Conservation (phyloP, 2,329 filamentous ascomycete species). For the Stachybotrys echinatus region DNA sequence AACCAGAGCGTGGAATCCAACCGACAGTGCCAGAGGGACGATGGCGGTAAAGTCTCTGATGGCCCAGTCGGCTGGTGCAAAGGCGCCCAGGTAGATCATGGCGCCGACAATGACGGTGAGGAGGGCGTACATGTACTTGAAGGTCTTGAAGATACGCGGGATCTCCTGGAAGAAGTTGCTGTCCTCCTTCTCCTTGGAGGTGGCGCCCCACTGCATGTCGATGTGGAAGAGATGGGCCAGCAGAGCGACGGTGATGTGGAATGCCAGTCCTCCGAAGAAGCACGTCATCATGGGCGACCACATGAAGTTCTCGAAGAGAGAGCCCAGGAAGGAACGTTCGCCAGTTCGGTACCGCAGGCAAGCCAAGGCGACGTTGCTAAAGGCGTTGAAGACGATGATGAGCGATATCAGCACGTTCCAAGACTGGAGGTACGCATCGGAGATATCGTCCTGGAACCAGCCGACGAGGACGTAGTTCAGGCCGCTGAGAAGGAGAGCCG, state of each 20-base stretch:
- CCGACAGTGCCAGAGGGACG: constrained; percentile 55
- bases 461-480: constrained; percentile 69
- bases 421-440: constrained; percentile 63
- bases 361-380: constrained; percentile 57
- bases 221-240: constrained; percentile 37
- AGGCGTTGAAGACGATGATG: constrained; percentile 58
- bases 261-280: constrained; percentile 38
- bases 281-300: constrained; percentile 52
- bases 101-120: constrained; percentile 38
- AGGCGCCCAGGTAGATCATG: constrained; percentile 44
- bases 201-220: constrained; percentile 47
- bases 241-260: constrained; percentile 35
- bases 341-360: constrained; percentile 57
- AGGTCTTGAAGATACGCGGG: constrained; percentile 47
- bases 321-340: constrained; percentile 42
- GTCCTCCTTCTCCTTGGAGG: constrained; percentile 52
- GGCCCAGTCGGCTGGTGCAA: constrained; percentile 47
- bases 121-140: constrained; percentile 46
- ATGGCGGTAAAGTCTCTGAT: constrained; percentile 53
- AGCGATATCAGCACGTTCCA: constrained; percentile 61
- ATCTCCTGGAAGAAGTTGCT: constrained; percentile 53
- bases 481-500: constrained; percentile 60
- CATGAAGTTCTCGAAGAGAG: constrained; percentile 44
- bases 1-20: constrained; percentile 36
- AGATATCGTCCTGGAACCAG: constrained; percentile 62